Conservation (phyloP, 306 rosid species). For the Dryas alaskensis region DNA sequence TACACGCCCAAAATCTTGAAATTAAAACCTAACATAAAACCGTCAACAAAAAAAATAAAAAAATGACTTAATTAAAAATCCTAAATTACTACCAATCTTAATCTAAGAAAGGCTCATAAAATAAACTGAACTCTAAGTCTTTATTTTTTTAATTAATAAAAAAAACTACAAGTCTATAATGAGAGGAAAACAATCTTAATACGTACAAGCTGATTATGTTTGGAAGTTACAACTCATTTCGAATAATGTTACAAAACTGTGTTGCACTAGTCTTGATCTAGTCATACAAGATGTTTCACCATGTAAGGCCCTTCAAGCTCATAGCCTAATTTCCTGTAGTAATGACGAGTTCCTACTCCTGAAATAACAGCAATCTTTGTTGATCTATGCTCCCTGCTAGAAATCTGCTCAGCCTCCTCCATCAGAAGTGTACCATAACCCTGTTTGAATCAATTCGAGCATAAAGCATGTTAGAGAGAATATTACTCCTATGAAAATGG, state of each 20-base stretch:
- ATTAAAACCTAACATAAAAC: too few relatives aligned
- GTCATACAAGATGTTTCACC: constrained; percentile 66
- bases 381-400: constrained; percentile 73
- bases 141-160: too few relatives aligned
- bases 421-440: constrained; percentile 96
- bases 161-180: background rate
- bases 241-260: constrained; percentile 37
- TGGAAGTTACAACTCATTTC: background rate
- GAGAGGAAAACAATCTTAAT: background rate
- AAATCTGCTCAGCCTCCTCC: constrained; percentile 95
- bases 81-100: too few relatives aligned
- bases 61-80: too few relatives aligned
- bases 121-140: too few relatives aligned
- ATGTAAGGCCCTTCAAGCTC: constrained; percentile 99
- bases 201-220: background rate
- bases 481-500: background rate
- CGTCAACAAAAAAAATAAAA: too few relatives aligned
- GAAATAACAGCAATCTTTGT: constrained; percentile 86
- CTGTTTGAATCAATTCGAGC: constrained; percentile 33
- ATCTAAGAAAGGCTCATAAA: too few relatives aligned
- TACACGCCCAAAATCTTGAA: too few relatives aligned
- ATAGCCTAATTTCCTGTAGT: constrained; percentile 82
- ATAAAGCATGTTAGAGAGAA: background rate
- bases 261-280: background rate
- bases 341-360: constrained; percentile 96